Percentiles rank a stretch among this genome's conserved stretches.
Conservation (phyloP, 495 filamentous ascomycete genomes). For the Lasiosphaeria hispida region DNA sequence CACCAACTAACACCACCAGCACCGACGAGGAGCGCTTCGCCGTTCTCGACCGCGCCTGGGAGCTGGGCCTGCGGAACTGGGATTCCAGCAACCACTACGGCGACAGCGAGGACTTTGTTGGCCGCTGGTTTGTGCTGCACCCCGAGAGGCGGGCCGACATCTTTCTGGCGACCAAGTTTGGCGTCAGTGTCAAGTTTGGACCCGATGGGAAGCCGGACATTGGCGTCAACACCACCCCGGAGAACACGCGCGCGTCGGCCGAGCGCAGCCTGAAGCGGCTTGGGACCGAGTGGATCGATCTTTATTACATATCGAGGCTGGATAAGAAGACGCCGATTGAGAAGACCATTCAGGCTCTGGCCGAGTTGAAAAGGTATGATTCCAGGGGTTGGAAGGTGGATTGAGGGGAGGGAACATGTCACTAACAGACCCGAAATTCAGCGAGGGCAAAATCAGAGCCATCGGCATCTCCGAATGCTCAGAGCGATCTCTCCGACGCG, state of each 20-base stretch:
- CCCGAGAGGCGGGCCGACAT: constrained; percentile 44
- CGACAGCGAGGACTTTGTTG: constrained; percentile 46
- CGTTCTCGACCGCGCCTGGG: constrained; percentile 39
- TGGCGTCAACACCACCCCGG: constrained; percentile 39
- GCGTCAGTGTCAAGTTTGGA: constrained; percentile 15
- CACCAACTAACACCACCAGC: not conserved
- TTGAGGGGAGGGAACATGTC: too few species aligned
- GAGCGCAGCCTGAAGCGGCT: constrained; percentile 47
- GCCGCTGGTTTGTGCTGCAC: constrained; percentile 43
- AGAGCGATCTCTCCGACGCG: constrained; percentile 25
- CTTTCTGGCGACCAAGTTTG: constrained; percentile 55
- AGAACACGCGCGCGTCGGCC: constrained; percentile 45
- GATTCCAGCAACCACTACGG: constrained; percentile 44
- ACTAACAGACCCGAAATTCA: too few species aligned
- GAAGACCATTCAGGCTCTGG: constrained; percentile 49
- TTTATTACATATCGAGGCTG: constrained; percentile 54
- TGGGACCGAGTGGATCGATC: constrained; percentile 46
- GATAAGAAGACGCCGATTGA: constrained; percentile 54
- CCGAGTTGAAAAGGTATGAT: constrained; percentile 26
- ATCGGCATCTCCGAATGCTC: constrained; percentile 41
- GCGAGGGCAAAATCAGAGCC: constrained; percentile 43
- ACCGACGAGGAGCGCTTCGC: constrained; percentile 38
- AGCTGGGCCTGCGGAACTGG: constrained; percentile 43
- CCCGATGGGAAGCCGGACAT: constrained; percentile 16
- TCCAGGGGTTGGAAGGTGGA: too few species aligned